Percentiles rank a stretch among this genome's conserved stretches.
Conservation (phyloP, 345 rosid genomes). For the Brassica cretica region DNA sequence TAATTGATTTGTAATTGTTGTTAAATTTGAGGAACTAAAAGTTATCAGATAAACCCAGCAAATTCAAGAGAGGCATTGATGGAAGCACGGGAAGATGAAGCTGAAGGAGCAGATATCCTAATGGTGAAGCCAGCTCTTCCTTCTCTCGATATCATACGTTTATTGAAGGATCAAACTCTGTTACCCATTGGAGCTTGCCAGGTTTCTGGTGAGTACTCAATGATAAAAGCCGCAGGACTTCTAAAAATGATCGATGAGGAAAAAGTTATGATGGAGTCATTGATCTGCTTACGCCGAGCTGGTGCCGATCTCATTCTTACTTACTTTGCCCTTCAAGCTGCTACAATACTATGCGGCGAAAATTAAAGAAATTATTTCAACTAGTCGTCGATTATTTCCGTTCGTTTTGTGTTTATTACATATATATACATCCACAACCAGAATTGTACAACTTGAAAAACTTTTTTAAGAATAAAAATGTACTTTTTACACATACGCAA, state of each 20-base stretch:
- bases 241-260: slow-evolving; percentile 93
- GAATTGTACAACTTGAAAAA: not conserved
- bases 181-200: slow-evolving; percentile 89
- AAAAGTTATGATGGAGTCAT: slow-evolving; percentile 89
- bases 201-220: slow-evolving; percentile 79
- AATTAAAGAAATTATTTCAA: not conserved
- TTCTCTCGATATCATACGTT: slow-evolving; percentile 86
- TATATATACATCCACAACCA: not conserved
- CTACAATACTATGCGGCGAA: slow-evolving; percentile 64
- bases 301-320: slow-evolving; percentile 88
- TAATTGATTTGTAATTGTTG: slow-evolving; percentile 24
- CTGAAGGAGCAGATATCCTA: slow-evolving; percentile 96
- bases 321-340: slow-evolving; percentile 90
- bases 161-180: slow-evolving; percentile 64
- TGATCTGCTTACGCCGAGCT: slow-evolving; percentile 81
- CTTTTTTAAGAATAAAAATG: not conserved
- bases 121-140: slow-evolving; percentile 94
- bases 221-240: slow-evolving; percentile 89
- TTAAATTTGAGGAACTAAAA: slow-evolving; percentile 34
- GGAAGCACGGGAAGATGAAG: slow-evolving; percentile 75
- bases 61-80: slow-evolving; percentile 86
- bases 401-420: not conserved
- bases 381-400: not conserved
- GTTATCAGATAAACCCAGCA: slow-evolving; percentile 95
- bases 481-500: not conserved